Percentiles rank a stretch among this genome's conserved stretches.
These are phyloP conservation scores for Pseudoperonospora humuli DNA, from an alignment of 352 stramenopile species.

Conservation along the genomic window DNA sequence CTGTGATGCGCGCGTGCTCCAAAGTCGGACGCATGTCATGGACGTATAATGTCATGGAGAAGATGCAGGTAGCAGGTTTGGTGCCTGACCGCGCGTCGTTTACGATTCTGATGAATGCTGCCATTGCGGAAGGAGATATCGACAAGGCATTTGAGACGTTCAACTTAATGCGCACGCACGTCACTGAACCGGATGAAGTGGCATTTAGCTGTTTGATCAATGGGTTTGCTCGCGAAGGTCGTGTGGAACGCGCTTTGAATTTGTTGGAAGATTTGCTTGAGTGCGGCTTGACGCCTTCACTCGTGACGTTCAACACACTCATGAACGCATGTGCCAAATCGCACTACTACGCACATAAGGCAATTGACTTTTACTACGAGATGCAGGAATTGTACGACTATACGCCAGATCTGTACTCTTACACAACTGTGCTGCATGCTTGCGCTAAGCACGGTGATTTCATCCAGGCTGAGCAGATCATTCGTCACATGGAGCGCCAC, in stretches of 20 bases:
- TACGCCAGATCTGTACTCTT: slow-evolving; percentile 63
- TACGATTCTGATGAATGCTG: slow-evolving; percentile 73
- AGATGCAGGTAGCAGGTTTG: slow-evolving; percentile 71
- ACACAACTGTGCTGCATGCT: slow-evolving; percentile 70
- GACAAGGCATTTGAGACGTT: slow-evolving; percentile 83
- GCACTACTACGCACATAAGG: slow-evolving; percentile 80
- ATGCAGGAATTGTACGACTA: slow-evolving; percentile 86
- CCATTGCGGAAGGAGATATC: slow-evolving; percentile 60
- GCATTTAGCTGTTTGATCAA: slow-evolving; percentile 69
- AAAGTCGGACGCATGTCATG: slow-evolving; percentile 54
- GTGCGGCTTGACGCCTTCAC: slow-evolving; percentile 51
- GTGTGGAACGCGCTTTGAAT: slow-evolving; percentile 68
- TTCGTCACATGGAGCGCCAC: slow-evolving; percentile 63
- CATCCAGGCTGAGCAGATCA: slow-evolving; percentile 63
- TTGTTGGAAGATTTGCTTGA: slow-evolving; percentile 73
- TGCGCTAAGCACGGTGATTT: slow-evolving; percentile 74
- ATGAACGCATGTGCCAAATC: slow-evolving; percentile 81
- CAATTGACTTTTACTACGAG: slow-evolving; percentile 78
- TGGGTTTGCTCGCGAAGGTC: slow-evolving; percentile 62
- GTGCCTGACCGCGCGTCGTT: slow-evolving; percentile 61
- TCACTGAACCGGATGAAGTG: slow-evolving; percentile 60
- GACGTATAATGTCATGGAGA: slow-evolving; percentile 83
- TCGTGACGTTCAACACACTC: slow-evolving; percentile 71
- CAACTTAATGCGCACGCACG: slow-evolving; percentile 71
- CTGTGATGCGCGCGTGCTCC: slow-evolving; percentile 79